A percentile compares a stretch with the other conserved stretches of the same genome.
phyloP scores from a whole-genome alignment of 371 early-diverging fungal genomes.

The Umbelopsis sp. region DNA sequence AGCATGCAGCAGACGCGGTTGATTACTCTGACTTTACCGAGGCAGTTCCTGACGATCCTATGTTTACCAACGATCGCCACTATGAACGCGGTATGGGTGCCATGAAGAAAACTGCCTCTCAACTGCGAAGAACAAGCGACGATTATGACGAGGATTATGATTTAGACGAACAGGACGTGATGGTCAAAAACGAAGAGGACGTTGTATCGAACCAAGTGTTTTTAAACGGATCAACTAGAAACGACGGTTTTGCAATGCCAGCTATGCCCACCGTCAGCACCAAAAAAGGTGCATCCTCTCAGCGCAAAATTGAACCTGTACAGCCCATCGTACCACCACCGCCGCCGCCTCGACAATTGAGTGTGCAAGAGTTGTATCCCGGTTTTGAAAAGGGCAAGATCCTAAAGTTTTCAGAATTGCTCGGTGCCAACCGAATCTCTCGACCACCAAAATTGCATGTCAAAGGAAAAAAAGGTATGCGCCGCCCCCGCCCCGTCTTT shows the following conservation, averaged over 20 bases:
- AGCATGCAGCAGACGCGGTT: conserved; percentile 66
- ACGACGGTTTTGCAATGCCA: background rate
- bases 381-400: conserved; percentile 65
- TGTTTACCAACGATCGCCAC: conserved; percentile 43
- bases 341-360: conserved; percentile 23
- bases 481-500: too few relatives aligned
- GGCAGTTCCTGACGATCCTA: conserved; percentile 69
- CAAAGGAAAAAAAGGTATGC: conserved; percentile 37
- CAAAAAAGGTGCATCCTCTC: background rate
- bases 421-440: conserved; percentile 48
- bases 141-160: conserved; percentile 73
- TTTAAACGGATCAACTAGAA: conserved; percentile 10
- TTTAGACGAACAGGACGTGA: conserved; percentile 37
- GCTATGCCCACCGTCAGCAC: conserved; percentile 6
- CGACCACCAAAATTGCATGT: conserved; percentile 35
- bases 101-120: conserved; percentile 33
- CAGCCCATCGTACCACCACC: background rate
- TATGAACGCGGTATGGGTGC: conserved; percentile 44
- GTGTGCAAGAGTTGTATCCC: conserved; percentile 64
- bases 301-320: background rate
- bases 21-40: conserved; percentile 87
- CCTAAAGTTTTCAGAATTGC: conserved; percentile 72
- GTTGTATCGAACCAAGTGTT: background rate
- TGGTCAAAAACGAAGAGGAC: conserved; percentile 9
- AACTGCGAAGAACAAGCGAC: conserved; percentile 48